A percentile compares a stretch with the other conserved stretches of the same genome.
Evolutionary conservation across 371 early-diverging fungal species (phyloP).

Genomic region (Blakeslea trispora): DNA sequence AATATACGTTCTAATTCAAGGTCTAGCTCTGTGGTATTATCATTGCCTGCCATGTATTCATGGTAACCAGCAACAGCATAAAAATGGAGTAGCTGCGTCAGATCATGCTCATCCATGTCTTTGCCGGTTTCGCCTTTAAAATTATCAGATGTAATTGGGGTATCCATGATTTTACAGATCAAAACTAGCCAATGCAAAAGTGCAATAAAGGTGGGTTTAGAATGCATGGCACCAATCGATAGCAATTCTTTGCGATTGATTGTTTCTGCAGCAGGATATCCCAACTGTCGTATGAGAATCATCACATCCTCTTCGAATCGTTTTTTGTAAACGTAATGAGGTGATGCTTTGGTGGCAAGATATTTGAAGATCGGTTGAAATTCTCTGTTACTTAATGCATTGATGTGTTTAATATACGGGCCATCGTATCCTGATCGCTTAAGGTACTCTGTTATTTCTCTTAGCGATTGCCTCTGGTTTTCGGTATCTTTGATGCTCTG

Average conservation of each 20-base stretch:
- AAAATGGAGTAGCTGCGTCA: background rate
- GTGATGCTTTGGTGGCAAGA: background rate
- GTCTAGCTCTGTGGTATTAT: background rate
- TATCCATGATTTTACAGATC: background rate
- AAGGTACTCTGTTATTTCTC: conserved; percentile 6
- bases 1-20: background rate
- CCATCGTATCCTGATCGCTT: background rate
- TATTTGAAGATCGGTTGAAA: conserved; percentile 9
- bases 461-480: background rate
- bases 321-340: background rate
- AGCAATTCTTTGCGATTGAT: conserved; percentile 9
- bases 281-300: background rate
- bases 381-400: background rate
- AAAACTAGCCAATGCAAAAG: conserved; percentile 13
- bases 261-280: conserved; percentile 8
- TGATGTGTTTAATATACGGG: background rate
- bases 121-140: background rate
- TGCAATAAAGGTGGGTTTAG: conserved; percentile 6
- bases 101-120: background rate
- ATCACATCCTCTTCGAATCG: conserved; percentile 14
- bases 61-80: background rate
- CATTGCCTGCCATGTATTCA: background rate
- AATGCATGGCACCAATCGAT: conserved; percentile 16
- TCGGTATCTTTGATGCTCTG: conserved; percentile 1
- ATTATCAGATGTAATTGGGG: background rate